A percentile compares a stretch with the other conserved stretches of the same genome.
These are phyloP conservation scores for Oehlia diaphana DNA, from an alignment of 192 early-diverging fungal species.

Conservation along the genomic window DNA sequence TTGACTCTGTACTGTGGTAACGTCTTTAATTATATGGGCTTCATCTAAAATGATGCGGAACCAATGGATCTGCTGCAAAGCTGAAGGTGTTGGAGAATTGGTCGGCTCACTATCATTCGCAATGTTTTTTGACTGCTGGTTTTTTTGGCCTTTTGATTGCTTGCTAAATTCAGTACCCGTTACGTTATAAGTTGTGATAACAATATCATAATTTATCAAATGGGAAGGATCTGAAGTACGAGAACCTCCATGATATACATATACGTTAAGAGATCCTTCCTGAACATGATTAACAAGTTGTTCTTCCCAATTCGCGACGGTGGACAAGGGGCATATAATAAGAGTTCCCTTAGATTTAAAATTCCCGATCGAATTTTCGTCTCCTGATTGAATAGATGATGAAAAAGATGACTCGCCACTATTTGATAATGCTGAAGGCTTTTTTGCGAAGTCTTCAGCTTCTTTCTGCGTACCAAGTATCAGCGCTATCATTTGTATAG, in stretches of 20 bases:
- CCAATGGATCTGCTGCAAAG: slow-evolving; percentile 72
- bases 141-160: slow-evolving; percentile 34
- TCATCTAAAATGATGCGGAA: slow-evolving; percentile 90
- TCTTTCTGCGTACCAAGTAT: slow-evolving; percentile 49
- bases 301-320: slow-evolving; percentile 55
- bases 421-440: neutral
- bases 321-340: slow-evolving; percentile 54
- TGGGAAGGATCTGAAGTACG: slow-evolving; percentile 34
- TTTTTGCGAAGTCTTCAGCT: slow-evolving; percentile 24
- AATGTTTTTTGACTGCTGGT: slow-evolving; percentile 38
- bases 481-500: slow-evolving; percentile 55
- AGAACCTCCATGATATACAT: slow-evolving; percentile 54
- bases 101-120: neutral
- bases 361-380: slow-evolving; percentile 1
- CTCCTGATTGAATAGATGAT: neutral
- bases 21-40: slow-evolving; percentile 90
- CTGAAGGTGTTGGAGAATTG: neutral
- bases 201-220: slow-evolving; percentile 43
- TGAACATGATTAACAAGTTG: slow-evolving; percentile 44
- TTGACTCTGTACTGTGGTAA: slow-evolving; percentile 69
- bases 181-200: slow-evolving; percentile 55
- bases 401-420: slow-evolving; percentile 3
- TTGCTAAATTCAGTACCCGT: slow-evolving; percentile 46
- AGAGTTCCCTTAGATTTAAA: slow-evolving; percentile 51
- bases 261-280: slow-evolving; percentile 40